Conservation (phyloP, 2,329 filamentous ascomycete species). For the Aspergillus cejpii region DNA sequence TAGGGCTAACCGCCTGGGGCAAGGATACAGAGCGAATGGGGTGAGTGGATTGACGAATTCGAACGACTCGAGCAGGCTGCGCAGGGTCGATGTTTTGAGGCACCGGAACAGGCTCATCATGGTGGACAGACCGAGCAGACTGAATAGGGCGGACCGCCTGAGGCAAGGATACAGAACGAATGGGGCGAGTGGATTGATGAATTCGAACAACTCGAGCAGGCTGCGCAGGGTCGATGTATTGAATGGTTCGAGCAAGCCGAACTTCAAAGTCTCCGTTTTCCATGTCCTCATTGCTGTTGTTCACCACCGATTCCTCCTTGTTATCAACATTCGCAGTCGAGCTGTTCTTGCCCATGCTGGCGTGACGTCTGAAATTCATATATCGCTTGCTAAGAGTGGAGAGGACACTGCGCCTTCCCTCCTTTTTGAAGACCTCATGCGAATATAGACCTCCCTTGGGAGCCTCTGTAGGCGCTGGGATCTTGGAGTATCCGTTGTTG, state of each 20-base stretch:
- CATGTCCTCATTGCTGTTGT: neutral
- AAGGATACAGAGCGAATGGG: too few relatives aligned
- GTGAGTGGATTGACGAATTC: neutral
- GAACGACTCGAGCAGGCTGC: neutral
- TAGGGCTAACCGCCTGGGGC: too few relatives aligned
- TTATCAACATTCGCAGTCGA: neutral
- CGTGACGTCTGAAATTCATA: neutral
- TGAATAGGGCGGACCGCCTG: too few relatives aligned
- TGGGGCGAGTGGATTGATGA: too few relatives aligned
- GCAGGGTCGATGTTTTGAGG: too few relatives aligned
- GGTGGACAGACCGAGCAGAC: too few relatives aligned
- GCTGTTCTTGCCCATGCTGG: neutral
- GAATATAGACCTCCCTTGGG: slow-evolving; percentile 9
- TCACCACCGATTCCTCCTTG: neutral
- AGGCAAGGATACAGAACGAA: too few relatives aligned
- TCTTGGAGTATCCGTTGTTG: slow-evolving; percentile 5
- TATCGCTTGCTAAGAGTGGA: slow-evolving; percentile 8
- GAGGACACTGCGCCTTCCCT: slow-evolving; percentile 12
- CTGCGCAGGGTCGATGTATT: neutral
- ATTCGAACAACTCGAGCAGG: neutral
- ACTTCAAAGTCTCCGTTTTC: neutral
- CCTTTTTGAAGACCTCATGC: slow-evolving; percentile 10
- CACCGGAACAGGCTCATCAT: too few relatives aligned
- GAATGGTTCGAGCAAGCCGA: neutral
- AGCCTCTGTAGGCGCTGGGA: slow-evolving; percentile 11